Evolutionary conservation across 2,329 filamentous ascomycete genomes (phyloP).

Genomic region (Macrophomina tecta): DNA sequence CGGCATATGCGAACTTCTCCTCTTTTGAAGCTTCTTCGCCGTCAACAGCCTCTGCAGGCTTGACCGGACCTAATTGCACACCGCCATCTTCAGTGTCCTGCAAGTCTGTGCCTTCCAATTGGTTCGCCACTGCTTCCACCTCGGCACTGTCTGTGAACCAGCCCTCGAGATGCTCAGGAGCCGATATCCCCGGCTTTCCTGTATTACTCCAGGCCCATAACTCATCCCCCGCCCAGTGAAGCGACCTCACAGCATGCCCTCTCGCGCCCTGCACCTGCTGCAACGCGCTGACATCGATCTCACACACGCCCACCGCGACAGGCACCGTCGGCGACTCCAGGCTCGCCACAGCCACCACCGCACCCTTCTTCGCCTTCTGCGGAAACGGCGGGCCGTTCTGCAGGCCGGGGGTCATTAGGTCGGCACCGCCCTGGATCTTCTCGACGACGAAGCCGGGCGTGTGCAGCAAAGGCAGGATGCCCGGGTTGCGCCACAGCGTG

Average conservation of each 20-base stretch:
- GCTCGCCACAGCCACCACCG: constrained; percentile 68
- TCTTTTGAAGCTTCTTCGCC: constrained; percentile 43
- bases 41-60: constrained; percentile 39
- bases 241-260: constrained; percentile 68
- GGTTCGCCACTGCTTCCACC: constrained; percentile 45
- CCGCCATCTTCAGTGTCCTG: constrained; percentile 57
- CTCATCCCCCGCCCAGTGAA: constrained; percentile 74
- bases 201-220: constrained; percentile 68
- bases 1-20: constrained; percentile 38
- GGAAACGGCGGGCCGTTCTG: constrained; percentile 70
- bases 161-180: constrained; percentile 61
- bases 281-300: constrained; percentile 65
- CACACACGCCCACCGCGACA: constrained; percentile 68
- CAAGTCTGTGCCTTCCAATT: constrained; percentile 49
- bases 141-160: constrained; percentile 49
- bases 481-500: constrained; percentile 69
- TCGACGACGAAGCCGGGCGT: constrained; percentile 66
- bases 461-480: constrained; percentile 67
- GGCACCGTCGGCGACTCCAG: constrained; percentile 66
- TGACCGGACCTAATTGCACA: constrained; percentile 44
- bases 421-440: constrained; percentile 68
- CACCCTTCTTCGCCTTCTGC: constrained; percentile 61
- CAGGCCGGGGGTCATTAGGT: constrained; percentile 72
- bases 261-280: constrained; percentile 64
- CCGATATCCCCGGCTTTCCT: constrained; percentile 58